Percentiles rank a stretch among this genome's conserved stretches.
phyloP scores from a whole-genome alignment of 2,329 filamentous ascomycete species.

The Colletotrichum chrysophilum region DNA sequence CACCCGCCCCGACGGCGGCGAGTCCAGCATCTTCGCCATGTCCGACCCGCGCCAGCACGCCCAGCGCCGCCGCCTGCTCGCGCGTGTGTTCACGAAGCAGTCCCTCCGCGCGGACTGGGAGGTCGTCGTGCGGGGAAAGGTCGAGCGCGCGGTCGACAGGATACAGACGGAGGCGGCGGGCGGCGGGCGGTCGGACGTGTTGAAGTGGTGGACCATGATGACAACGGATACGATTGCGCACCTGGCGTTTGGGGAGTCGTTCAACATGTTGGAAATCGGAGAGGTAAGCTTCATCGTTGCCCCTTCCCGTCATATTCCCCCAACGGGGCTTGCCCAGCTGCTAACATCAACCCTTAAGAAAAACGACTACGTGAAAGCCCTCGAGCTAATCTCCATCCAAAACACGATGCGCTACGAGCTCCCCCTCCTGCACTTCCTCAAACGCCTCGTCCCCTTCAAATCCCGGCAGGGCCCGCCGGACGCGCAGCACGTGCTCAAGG shows the following conservation, averaged over 20 bases:
- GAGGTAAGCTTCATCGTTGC: too few relatives aligned
- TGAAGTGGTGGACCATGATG: constrained; percentile 61
- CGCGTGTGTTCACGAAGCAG: constrained; percentile 42
- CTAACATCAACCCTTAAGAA: not conserved
- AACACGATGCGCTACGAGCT: constrained; percentile 4
- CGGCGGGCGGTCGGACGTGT: constrained; percentile 46
- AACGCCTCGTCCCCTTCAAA: not conserved
- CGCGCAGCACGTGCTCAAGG: not conserved
- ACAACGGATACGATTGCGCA: constrained; percentile 59
- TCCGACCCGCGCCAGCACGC: constrained; percentile 2
- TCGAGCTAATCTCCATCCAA: not conserved
- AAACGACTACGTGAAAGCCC: constrained; percentile 4
- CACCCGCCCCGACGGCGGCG: not conserved
- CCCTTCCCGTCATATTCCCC: too few relatives aligned
- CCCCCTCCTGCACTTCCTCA: not conserved
- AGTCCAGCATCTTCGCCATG: constrained; percentile 10
- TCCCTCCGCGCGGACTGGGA: constrained; percentile 34
- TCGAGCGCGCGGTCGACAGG: constrained; percentile 42
- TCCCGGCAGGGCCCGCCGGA: not conserved
- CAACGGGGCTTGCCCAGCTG: too few relatives aligned
- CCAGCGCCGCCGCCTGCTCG: constrained; percentile 41
- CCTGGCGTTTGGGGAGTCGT: constrained; percentile 60
- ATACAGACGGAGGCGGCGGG: constrained; percentile 47
- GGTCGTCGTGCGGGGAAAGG: constrained; percentile 37
- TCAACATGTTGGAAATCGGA: constrained; percentile 50